These are phyloP conservation scores for Beauveria scarabaeidicola DNA, from an alignment of 2,329 filamentous ascomycete genomes.

Conservation along the genomic window DNA sequence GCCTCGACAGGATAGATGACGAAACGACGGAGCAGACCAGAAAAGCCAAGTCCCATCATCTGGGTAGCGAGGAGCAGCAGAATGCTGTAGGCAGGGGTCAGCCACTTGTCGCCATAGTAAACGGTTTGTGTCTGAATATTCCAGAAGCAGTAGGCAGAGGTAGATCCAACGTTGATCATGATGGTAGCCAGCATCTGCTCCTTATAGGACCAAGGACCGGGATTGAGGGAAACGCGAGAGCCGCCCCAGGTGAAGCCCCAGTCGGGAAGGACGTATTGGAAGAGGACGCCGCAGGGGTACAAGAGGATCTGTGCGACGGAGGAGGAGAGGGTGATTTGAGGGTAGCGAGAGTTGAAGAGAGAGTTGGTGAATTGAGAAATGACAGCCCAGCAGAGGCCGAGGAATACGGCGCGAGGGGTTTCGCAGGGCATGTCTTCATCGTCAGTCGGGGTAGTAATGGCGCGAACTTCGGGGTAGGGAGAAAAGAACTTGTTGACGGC, in stretches of 20 bases:
- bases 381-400: slow-evolving; percentile 8
- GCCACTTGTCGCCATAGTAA: slow-evolving; percentile 14
- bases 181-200: slow-evolving; percentile 33
- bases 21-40: slow-evolving; percentile 26
- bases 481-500: slow-evolving; percentile 10
- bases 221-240: slow-evolving; percentile 25
- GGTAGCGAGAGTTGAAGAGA: slow-evolving; percentile 11
- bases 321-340: slow-evolving; percentile 2
- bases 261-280: slow-evolving; percentile 1
- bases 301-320: slow-evolving; percentile 6
- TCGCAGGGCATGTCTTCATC: slow-evolving; percentile 9
- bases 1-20: slow-evolving; percentile 14
- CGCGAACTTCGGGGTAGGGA: slow-evolving; percentile 11
- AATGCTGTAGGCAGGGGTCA: slow-evolving; percentile 23
- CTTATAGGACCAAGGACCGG: slow-evolving; percentile 31
- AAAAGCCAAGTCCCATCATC: slow-evolving; percentile 25
- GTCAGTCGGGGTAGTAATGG: slow-evolving; percentile 5
- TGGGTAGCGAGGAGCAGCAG: slow-evolving; percentile 24
- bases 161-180: slow-evolving; percentile 28
- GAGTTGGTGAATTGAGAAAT: slow-evolving; percentile 10
- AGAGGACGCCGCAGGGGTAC: slow-evolving; percentile 5
- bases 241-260: slow-evolving; percentile 11
- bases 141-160: slow-evolving; percentile 27
- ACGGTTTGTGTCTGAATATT: slow-evolving; percentile 28
- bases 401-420: slow-evolving; percentile 2